These are phyloP conservation scores for Coccinonectria pachysandricola DNA, from an alignment of 2,329 filamentous ascomycete genomes.

Conservation along the genomic window DNA sequence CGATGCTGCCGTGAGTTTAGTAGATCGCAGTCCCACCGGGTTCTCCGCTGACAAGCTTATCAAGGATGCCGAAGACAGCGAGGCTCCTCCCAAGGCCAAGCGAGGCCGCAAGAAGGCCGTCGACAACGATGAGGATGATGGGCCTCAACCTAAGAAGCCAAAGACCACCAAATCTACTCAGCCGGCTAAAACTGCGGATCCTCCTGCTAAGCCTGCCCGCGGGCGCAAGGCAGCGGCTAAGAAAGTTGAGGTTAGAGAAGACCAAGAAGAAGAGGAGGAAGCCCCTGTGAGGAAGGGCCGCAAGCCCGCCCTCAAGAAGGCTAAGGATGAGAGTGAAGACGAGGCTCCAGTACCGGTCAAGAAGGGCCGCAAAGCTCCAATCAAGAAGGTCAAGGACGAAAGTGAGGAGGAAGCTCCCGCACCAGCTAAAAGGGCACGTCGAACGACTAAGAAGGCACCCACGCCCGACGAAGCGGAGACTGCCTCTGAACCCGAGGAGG, in stretches of 20 bases:
- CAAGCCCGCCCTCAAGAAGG: constrained; percentile 13
- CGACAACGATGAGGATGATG: constrained; percentile 23
- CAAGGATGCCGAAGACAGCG: constrained; percentile 19
- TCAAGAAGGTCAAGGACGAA: constrained; percentile 10
- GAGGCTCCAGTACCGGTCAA: constrained; percentile 16
- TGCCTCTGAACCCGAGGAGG: constrained; percentile 6
- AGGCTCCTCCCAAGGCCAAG: constrained; percentile 24
- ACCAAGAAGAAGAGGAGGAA: constrained; percentile 2
- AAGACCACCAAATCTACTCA: constrained; percentile 21
- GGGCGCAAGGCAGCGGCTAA: constrained; percentile 12
- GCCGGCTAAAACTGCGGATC: constrained; percentile 11
- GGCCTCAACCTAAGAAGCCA: constrained; percentile 26
- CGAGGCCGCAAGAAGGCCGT: constrained; percentile 26
- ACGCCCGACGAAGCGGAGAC: constrained; percentile 8
- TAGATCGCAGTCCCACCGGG: no score
- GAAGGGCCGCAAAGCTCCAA: constrained; percentile 11
- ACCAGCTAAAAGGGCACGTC: constrained; percentile 5
- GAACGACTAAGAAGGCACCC: constrained; percentile 2
- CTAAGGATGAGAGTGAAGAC: constrained; percentile 12
- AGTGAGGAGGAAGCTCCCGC: constrained; percentile 9
- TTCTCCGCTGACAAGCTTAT: no score
- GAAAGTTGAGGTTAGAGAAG: constrained; percentile 6
- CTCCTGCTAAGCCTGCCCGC: constrained; percentile 12
- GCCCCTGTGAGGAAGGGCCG: constrained; percentile 5
- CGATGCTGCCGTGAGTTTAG: constrained; percentile 14